These are phyloP conservation scores for Galerina sulciceps DNA, from an alignment of 768 basidiomycete species.

Conservation along the genomic window DNA sequence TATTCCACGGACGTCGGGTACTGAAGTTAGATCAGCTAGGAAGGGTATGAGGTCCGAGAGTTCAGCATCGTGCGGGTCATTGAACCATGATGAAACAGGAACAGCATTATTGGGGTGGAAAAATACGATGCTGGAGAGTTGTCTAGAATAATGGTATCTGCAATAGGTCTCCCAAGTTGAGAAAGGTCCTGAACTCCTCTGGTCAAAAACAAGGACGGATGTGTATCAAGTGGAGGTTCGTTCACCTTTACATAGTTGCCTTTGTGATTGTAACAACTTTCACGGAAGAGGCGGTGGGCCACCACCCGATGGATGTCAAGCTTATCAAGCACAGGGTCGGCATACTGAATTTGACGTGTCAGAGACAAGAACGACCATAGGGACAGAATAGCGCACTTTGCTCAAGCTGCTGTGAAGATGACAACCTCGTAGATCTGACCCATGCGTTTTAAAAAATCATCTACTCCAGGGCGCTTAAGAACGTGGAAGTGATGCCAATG, in stretches of 20 bases:
- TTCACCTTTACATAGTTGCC: slow-evolving; percentile 98
- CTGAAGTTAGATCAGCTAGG: slow-evolving; percentile 82
- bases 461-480: slow-evolving; percentile 97
- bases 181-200: slow-evolving; percentile 78
- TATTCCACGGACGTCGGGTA: slow-evolving; percentile 90
- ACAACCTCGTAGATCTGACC: slow-evolving; percentile 98
- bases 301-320: slow-evolving; percentile 92
- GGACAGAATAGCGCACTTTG: slow-evolving; percentile 66
- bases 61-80: slow-evolving; percentile 98
- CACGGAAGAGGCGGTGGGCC: slow-evolving; percentile 91
- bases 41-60: slow-evolving; percentile 95
- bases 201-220: neutral
- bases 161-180: slow-evolving; percentile 91
- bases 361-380: slow-evolving; percentile 6
- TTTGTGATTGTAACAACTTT: slow-evolving; percentile 98
- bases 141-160: slow-evolving; percentile 96
- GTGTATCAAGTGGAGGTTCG: neutral
- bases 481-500: slow-evolving; percentile 99
- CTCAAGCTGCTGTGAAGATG: slow-evolving; percentile 97
- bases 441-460: slow-evolving; percentile 95
- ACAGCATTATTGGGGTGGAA: slow-evolving; percentile 99
- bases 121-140: slow-evolving; percentile 98
- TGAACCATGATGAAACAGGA: slow-evolving; percentile 99
- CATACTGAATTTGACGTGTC: slow-evolving; percentile 66
- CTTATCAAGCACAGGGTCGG: slow-evolving; percentile 97